These are phyloP conservation scores for Lodderomyces parapsilosis DNA, from an alignment of 1,139 yeast species.

Conservation along the genomic window DNA sequence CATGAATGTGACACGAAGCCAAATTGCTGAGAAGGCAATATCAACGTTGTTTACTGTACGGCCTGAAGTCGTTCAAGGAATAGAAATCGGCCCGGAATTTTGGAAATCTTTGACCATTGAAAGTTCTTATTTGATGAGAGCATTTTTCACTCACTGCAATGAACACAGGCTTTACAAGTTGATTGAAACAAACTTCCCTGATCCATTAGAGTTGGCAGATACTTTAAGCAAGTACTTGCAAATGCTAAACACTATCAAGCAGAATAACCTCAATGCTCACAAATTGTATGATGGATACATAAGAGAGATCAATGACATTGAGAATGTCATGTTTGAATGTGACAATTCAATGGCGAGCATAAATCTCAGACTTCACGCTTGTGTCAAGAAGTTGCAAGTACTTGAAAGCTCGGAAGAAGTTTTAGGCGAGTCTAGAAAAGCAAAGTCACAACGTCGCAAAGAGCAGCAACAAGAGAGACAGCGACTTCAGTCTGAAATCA, in stretches of 20 bases:
- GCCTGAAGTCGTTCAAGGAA: constrained; percentile 57
- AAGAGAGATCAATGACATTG: constrained; percentile 1
- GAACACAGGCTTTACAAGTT: constrained; percentile 52
- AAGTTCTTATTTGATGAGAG: constrained; percentile 67
- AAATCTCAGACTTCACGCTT: constrained; percentile 1
- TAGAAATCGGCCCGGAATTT: constrained; percentile 56
- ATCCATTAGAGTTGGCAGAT: constrained; percentile 68
- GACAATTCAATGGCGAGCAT: constrained; percentile 1
- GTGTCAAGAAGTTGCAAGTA: neutral
- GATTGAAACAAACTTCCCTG: constrained; percentile 77
- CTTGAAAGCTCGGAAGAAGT: neutral
- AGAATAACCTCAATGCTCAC: neutral
- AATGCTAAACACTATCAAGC: constrained; percentile 14
- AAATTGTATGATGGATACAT: neutral
- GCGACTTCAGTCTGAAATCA: constrained; percentile 2
- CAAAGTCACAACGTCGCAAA: constrained; percentile 1
- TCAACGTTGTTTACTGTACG: constrained; percentile 59
- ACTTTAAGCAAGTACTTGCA: constrained; percentile 53
- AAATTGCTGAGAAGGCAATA: constrained; percentile 67
- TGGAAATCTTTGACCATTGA: constrained; percentile 79
- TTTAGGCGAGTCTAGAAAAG: neutral
- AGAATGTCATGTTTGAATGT: constrained; percentile 1
- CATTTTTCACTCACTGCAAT: constrained; percentile 64
- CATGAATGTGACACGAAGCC: constrained; percentile 61
- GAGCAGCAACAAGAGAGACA: neutral